Conservation (phyloP, 140 eudicot species). For the Oenanthe javanica region DNA sequence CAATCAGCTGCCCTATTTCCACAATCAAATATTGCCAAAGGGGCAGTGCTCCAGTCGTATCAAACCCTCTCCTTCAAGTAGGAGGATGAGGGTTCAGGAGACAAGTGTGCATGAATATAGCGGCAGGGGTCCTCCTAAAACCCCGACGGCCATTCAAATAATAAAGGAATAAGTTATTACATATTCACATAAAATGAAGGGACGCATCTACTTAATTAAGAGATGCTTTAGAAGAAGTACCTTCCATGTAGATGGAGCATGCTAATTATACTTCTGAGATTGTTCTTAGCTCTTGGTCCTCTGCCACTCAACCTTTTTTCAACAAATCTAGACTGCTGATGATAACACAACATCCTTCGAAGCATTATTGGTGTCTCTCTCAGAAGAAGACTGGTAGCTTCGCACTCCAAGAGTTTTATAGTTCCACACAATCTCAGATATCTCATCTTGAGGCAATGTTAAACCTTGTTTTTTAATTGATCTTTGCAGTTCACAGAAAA, state of each 20-base stretch:
- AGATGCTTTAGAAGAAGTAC: neutral
- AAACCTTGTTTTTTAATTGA: constrained; percentile 51
- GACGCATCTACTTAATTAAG: neutral
- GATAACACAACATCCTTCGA: constrained; percentile 10
- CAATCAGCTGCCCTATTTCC: neutral
- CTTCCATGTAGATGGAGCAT: constrained; percentile 4
- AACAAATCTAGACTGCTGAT: neutral
- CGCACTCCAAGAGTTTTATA: constrained; percentile 58
- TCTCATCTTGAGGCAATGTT: constrained; percentile 66
- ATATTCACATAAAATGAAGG: neutral
- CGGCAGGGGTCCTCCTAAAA: neutral
- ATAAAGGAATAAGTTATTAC: neutral
- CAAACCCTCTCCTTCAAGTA: neutral
- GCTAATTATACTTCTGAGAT: neutral
- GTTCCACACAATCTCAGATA: constrained; percentile 73
- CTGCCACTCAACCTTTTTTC: neutral
- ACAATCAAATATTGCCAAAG: neutral
- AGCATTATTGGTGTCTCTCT: constrained; percentile 5
- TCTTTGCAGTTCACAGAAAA: constrained; percentile 51
- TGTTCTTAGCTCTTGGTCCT: neutral
- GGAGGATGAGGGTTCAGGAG: neutral
- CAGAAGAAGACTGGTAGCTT: constrained; percentile 18
- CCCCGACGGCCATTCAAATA: neutral
- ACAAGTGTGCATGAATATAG: neutral
- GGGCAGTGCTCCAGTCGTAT: neutral